These are phyloP conservation scores for Setaria viridis DNA, from an alignment of 202 grass and related monocot genomes.

Conservation along the genomic window DNA sequence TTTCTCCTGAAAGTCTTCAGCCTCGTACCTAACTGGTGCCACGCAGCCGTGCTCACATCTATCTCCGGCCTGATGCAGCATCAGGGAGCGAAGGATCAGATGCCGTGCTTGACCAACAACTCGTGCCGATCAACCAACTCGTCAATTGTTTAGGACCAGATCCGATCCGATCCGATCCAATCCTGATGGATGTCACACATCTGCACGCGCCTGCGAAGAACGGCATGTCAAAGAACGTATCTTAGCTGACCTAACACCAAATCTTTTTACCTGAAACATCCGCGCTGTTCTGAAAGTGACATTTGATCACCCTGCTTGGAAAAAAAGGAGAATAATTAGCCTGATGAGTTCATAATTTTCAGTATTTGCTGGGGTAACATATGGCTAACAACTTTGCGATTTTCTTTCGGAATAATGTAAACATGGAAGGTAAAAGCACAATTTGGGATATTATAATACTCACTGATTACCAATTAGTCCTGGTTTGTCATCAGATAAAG, in stretches of 20 bases:
- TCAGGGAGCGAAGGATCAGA: conserved; percentile 4
- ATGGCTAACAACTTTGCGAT: background rate
- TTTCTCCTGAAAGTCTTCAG: conserved; percentile 21
- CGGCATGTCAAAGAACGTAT: conserved; percentile 16
- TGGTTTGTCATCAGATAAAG: conserved; percentile 20
- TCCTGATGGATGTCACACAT: background rate
- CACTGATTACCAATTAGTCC: background rate
- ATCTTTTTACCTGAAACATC: conserved; percentile 9
- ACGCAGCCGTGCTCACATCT: conserved; percentile 4
- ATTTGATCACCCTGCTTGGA: background rate
- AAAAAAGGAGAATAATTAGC: background rate
- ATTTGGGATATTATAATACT: background rate
- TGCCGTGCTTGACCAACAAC: conserved; percentile 18
- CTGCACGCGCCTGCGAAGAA: conserved; percentile 15
- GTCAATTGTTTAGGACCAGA: background rate
- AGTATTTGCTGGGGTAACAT: no score
- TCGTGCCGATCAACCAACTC: background rate
- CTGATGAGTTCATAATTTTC: background rate
- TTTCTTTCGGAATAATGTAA: background rate
- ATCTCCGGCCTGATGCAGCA: background rate
- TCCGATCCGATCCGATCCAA: conserved; percentile 21
- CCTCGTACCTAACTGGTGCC: conserved; percentile 13
- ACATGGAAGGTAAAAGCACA: background rate
- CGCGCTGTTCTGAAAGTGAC: conserved; percentile 14
- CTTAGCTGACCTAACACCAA: conserved; percentile 29